These are phyloP conservation scores for Acanthamoeba quina DNA, from an alignment of 208 protist genomes.

Conservation along the genomic window DNA sequence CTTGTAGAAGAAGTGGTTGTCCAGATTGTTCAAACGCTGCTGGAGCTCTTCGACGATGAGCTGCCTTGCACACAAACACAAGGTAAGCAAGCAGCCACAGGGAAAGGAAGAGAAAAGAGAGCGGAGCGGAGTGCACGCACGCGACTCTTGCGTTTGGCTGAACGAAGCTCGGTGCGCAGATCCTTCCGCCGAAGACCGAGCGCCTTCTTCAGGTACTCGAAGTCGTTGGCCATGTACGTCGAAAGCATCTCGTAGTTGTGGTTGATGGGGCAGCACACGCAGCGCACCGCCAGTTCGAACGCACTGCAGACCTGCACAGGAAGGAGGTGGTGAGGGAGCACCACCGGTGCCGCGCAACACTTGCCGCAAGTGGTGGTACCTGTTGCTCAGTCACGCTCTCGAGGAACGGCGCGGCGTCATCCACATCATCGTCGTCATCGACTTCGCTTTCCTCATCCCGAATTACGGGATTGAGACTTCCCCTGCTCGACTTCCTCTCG, in stretches of 20 bases:
- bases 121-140: background rate
- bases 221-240: constrained; percentile 66
- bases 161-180: constrained; percentile 29
- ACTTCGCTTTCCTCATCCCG: background rate
- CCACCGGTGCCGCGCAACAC: background rate
- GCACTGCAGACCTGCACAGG: constrained; percentile 1
- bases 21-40: constrained; percentile 29
- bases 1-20: constrained; percentile 47
- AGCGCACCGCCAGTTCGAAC: constrained; percentile 19
- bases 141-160: constrained; percentile 17
- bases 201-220: constrained; percentile 56
- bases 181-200: constrained; percentile 18
- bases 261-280: constrained; percentile 47
- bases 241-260: constrained; percentile 44
- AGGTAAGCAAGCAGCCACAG: background rate
- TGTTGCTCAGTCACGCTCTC: constrained; percentile 14
- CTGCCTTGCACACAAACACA: background rate
- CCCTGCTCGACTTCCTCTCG: constrained; percentile 1
- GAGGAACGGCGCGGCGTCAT: background rate
- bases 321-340: background rate
- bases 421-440: background rate
- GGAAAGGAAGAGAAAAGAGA: background rate
- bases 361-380: background rate
- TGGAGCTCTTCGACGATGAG: constrained; percentile 58
- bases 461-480: background rate